Percentiles rank a stretch among this genome's conserved stretches.
Evolutionary conservation across 129 eudicot genomes (phyloP).

Genomic region (Pittosporum tobira): DNA sequence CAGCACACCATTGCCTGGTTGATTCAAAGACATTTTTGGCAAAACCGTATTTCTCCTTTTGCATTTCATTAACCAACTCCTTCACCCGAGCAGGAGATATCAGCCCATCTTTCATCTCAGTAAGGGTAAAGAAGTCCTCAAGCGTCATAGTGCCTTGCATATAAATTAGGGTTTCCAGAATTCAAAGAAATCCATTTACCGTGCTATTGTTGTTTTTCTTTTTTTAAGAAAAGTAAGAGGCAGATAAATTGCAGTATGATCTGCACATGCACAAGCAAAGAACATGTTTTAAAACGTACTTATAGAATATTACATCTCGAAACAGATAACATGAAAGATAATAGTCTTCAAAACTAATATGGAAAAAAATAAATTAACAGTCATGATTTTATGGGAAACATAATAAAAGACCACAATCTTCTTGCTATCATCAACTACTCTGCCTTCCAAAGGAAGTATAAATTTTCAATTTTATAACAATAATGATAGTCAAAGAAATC

Average conservation of each 20-base stretch:
- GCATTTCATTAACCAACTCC: conserved; percentile 49
- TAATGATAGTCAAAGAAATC: neutral
- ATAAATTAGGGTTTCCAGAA: conserved; percentile 20
- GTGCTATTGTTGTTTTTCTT: conserved; percentile 9
- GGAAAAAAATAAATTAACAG: no score
- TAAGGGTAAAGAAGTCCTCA: conserved; percentile 57
- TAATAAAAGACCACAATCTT: no score
- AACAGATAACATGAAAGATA: neutral
- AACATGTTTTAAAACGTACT: neutral
- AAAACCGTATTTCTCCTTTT: conserved; percentile 28
- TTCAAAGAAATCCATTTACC: conserved; percentile 13
- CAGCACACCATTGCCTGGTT: conserved; percentile 52
- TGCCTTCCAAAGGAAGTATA: neutral
- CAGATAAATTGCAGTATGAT: neutral
- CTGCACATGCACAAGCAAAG: conserved; percentile 22
- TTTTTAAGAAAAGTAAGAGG: conserved; percentile 13
- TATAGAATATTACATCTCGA: neutral
- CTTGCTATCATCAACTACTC: no score
- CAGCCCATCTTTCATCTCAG: conserved; percentile 76
- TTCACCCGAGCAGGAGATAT: conserved; percentile 50
- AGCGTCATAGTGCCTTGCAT: conserved; percentile 45
- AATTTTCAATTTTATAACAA: neutral
- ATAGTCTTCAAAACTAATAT: no score
- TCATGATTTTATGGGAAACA: no score
- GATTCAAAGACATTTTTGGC: conserved; percentile 36